These are phyloP conservation scores for Juncus effusus DNA, from an alignment of 176 grass and related monocot species.

Conservation along the genomic window DNA sequence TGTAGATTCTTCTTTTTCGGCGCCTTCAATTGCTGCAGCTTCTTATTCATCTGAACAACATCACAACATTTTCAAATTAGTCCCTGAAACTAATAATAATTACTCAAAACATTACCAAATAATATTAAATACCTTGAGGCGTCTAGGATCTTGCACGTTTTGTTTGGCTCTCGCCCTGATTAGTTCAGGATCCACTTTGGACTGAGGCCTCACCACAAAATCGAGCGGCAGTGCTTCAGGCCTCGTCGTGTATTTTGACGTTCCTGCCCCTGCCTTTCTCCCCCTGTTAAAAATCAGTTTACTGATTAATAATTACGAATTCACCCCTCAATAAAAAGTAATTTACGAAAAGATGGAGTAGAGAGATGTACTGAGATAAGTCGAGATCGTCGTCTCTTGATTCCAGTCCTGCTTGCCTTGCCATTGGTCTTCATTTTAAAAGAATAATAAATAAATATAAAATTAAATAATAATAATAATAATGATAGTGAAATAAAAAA, in stretches of 20 bases:
- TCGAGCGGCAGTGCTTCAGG: slow-evolving; percentile 93
- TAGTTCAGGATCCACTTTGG: slow-evolving; percentile 74
- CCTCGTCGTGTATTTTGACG: slow-evolving; percentile 66
- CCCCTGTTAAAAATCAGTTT: slow-evolving; percentile 16
- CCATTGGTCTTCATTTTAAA: slow-evolving; percentile 43
- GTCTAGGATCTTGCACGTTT: slow-evolving; percentile 59
- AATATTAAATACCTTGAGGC: slow-evolving; percentile 49
- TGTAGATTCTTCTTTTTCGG: slow-evolving; percentile 95
- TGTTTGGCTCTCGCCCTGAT: slow-evolving; percentile 83
- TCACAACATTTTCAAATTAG: slow-evolving; percentile 12
- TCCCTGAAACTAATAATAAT: not conserved
- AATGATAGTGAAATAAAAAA: slow-evolving; percentile 14
- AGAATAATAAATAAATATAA: slow-evolving; percentile 20
- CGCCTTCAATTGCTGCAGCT: slow-evolving; percentile 77
- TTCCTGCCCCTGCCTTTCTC: slow-evolving; percentile 49
- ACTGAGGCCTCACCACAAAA: slow-evolving; percentile 83
- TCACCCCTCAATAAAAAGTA: not conserved
- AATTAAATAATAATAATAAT: slow-evolving; percentile 10
- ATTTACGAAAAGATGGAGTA: not conserved
- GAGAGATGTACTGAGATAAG: slow-evolving; percentile 72
- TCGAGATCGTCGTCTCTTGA: slow-evolving; percentile 84
- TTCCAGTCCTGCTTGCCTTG: slow-evolving; percentile 60
- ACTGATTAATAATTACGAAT: not conserved
- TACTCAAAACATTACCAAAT: not conserved
- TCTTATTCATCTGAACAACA: slow-evolving; percentile 81